These are phyloP conservation scores for Backusella circina DNA, from an alignment of 192 early-diverging fungal species.

Conservation along the genomic window DNA sequence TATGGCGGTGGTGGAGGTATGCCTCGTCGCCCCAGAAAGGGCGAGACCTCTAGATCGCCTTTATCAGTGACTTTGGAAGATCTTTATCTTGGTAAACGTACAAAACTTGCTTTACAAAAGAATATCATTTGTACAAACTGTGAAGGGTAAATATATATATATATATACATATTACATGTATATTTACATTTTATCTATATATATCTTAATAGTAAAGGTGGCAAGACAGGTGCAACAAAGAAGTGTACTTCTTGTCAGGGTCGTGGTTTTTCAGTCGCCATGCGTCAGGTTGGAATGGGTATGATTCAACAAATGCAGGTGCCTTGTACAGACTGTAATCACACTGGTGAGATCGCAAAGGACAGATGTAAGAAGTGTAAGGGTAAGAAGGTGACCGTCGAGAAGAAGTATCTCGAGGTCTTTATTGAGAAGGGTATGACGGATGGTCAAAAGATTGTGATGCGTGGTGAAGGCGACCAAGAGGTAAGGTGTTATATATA, in stretches of 20 bases:
- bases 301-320: conserved; percentile 93
- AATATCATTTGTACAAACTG: conserved; percentile 68
- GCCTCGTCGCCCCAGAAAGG: conserved; percentile 36
- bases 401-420: conserved; percentile 90
- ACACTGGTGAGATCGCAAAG: conserved; percentile 80
- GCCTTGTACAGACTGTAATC: conserved; percentile 76
- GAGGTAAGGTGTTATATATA: conserved; percentile 27
- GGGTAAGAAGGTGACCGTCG: conserved; percentile 77
- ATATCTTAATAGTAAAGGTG: conserved; percentile 54
- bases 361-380: conserved; percentile 93
- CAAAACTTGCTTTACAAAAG: conserved; percentile 78
- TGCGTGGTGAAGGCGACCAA: conserved; percentile 95
- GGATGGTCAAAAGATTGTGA: conserved; percentile 85
- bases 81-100: conserved; percentile 87
- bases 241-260: conserved; percentile 76
- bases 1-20: conserved; percentile 33
- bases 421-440: conserved; percentile 93
- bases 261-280: conserved; percentile 73
- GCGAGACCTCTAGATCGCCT: conserved; percentile 60
- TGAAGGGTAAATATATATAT: conserved; percentile 42
- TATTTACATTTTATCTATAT: neutral
- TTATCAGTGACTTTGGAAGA: conserved; percentile 90
- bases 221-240: conserved; percentile 71
- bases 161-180: neutral
- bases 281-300: conserved; percentile 80